Conservation (phyloP, 208 protist genomes). For the Leishmania guyanensis region DNA sequence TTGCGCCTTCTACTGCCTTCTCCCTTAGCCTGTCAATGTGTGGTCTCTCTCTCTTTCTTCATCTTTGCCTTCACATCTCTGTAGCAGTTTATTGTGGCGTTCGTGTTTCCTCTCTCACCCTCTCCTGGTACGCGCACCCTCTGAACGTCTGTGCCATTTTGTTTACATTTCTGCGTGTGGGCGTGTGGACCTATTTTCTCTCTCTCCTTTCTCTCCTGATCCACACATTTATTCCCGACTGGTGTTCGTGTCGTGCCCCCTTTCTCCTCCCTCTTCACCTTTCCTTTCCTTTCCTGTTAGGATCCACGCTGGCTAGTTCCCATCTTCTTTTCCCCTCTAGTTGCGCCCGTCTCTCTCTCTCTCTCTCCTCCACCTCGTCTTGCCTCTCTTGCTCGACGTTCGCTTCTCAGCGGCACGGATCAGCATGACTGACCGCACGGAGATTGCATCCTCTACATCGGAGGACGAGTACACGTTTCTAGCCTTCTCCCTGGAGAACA, state of each 20-base stretch:
- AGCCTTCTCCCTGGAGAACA: slow-evolving; percentile 14
- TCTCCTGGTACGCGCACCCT: background rate
- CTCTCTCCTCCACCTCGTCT: background rate
- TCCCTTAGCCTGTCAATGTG: background rate
- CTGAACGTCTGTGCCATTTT: background rate
- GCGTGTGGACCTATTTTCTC: background rate
- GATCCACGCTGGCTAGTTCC: background rate
- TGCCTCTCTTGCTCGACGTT: background rate
- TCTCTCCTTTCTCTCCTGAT: background rate
- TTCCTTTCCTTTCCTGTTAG: background rate
- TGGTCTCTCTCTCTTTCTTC: background rate
- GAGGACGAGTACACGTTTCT: background rate
- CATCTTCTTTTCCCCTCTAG: background rate
- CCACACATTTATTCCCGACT: background rate
- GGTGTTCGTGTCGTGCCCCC: background rate
- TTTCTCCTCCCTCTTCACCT: background rate
- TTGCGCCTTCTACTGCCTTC: background rate
- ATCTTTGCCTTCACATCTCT: background rate
- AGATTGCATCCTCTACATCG: background rate
- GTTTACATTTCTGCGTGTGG: background rate
- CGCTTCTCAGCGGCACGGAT: background rate
- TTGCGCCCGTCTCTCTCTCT: background rate
- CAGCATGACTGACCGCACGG: background rate
- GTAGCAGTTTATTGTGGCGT: background rate
- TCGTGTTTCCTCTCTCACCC: background rate